Evolutionary conservation across 1,284 basidiomycete species (phyloP).

Genomic region (Salmacisia buchloeana): DNA sequence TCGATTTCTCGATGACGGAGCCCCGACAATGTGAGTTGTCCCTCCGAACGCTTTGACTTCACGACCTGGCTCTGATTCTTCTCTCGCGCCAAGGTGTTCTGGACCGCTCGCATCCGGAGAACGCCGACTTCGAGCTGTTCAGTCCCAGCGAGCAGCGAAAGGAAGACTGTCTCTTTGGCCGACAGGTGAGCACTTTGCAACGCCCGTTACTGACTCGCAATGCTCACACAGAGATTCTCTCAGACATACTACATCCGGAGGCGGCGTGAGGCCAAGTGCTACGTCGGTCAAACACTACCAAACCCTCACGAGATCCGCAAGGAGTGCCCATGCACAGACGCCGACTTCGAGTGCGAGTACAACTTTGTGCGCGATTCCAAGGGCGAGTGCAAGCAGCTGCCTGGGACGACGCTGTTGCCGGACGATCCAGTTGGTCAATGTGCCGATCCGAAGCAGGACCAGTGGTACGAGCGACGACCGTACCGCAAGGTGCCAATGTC

Average conservation of each 20-base stretch:
- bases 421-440: conserved; percentile 35
- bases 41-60: conserved; percentile 29
- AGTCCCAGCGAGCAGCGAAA: conserved; percentile 42
- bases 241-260: conserved; percentile 43
- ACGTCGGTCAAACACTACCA: conserved; percentile 37
- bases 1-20: conserved; percentile 75
- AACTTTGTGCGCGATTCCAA: conserved; percentile 41
- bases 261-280: conserved; percentile 42
- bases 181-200: conserved; percentile 26
- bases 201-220: conserved; percentile 9
- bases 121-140: conserved; percentile 48
- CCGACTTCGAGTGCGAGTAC: conserved; percentile 50
- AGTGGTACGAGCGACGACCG: conserved; percentile 47
- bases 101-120: conserved; percentile 25
- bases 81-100: conserved; percentile 14
- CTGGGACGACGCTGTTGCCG: conserved; percentile 22
- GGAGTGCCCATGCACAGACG: conserved; percentile 40
- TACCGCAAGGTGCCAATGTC: conserved; percentile 44
- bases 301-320: conserved; percentile 30
- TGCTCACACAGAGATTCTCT: background rate
- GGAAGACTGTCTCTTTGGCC: conserved; percentile 46
- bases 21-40: conserved; percentile 28
- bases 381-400: conserved; percentile 39
- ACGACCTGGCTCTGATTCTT: background rate
- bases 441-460: conserved; percentile 30